Percentiles rank a stretch among this genome's conserved stretches.
Evolutionary conservation across 257 asterid species (phyloP).

Genomic region (Rauvolfia tetraphylla): DNA sequence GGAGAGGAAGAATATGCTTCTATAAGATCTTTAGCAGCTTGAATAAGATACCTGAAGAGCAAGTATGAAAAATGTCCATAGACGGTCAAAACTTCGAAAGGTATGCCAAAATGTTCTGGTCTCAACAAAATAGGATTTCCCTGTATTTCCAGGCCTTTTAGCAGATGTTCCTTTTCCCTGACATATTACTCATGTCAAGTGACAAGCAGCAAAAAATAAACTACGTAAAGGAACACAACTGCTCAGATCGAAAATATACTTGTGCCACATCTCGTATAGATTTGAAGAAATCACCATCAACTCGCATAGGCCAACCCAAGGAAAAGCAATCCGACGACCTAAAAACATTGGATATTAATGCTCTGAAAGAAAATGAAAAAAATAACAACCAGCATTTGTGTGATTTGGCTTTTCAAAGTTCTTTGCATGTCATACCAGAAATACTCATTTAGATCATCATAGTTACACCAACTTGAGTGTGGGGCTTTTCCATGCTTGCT

Average conservation of each 20-base stretch:
- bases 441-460: slow-evolving; percentile 89
- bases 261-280: slow-evolving; percentile 45
- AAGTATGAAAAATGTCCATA: slow-evolving; percentile 88
- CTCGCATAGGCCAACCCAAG: slow-evolving; percentile 99
- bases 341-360: slow-evolving; percentile 27
- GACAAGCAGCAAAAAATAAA: slow-evolving; percentile 18
- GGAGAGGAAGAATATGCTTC: slow-evolving; percentile 5
- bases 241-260: slow-evolving; percentile 34
- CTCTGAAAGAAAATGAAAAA: slow-evolving; percentile 19
- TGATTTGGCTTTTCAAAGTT: slow-evolving; percentile 8
- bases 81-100: slow-evolving; percentile 90
- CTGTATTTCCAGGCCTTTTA: slow-evolving; percentile 49
- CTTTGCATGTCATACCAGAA: slow-evolving; percentile 58
- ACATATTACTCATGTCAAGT: slow-evolving; percentile 29
- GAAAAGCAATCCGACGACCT: slow-evolving; percentile 92
- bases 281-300: slow-evolving; percentile 89
- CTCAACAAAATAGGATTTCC: slow-evolving; percentile 91
- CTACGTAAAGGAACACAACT: slow-evolving; percentile 9
- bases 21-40: slow-evolving; percentile 19
- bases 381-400: not conserved
- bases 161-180: slow-evolving; percentile 63
- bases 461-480: slow-evolving; percentile 95
- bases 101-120: slow-evolving; percentile 95
- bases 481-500: slow-evolving; percentile 83
- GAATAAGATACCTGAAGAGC: slow-evolving; percentile 61